Percentiles rank a stretch among this genome's conserved stretches.
Conservation (phyloP, 2,329 filamentous ascomycete genomes). For the Fusarium pseudocircinatum region DNA sequence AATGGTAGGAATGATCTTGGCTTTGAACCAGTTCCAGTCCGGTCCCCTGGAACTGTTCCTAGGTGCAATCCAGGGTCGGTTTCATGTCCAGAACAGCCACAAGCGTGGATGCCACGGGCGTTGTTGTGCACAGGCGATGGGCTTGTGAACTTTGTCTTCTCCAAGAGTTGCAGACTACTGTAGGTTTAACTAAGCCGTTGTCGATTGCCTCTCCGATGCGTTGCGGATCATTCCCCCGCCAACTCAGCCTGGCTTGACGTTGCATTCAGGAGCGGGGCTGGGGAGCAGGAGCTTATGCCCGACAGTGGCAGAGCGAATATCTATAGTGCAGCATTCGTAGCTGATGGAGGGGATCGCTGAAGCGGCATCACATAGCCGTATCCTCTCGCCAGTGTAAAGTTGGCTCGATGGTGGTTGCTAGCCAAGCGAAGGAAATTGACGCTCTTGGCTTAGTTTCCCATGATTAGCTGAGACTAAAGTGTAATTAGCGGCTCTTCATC, state of each 20-base stretch:
- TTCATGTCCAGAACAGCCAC: constrained; percentile 14
- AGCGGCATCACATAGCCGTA: constrained; percentile 9
- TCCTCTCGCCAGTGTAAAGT: not conserved
- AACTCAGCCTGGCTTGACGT: constrained; percentile 10
- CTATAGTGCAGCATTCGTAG: not conserved
- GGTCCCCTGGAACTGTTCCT: not conserved
- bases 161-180: not conserved
- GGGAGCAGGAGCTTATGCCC: constrained; percentile 20
- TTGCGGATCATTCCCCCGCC: constrained; percentile 35
- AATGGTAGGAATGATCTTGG: constrained; percentile 1
- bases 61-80: constrained; percentile 6
- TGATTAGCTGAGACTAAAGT: not conserved
- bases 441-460: constrained; percentile 13
- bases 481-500: constrained; percentile 6
- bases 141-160: not conserved
- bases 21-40: constrained; percentile 1
- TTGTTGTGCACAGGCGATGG: not conserved
- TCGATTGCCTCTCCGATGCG: constrained; percentile 25
- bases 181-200: not conserved
- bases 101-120: constrained; percentile 28
- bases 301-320: not conserved
- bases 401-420: not conserved
- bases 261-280: constrained; percentile 35
- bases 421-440: not conserved
- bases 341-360: constrained; percentile 15